Conservation (phyloP, 192 early-diverging fungal species). For the Coemansia sp. region DNA sequence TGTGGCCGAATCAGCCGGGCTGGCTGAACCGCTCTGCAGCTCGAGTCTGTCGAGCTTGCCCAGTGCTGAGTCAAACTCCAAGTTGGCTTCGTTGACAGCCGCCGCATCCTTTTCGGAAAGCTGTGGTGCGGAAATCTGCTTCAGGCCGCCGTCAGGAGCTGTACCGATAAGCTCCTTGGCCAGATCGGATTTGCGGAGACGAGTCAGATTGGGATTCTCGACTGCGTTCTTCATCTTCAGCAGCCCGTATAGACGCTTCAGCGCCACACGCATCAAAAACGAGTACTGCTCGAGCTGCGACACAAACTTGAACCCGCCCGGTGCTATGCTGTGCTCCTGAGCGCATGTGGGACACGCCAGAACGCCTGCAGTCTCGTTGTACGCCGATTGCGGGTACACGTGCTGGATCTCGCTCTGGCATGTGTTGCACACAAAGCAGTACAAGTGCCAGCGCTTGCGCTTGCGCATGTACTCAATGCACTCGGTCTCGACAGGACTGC, state of each 20-base stretch:
- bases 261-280: conserved; percentile 79
- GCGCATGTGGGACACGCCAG: conserved; percentile 60
- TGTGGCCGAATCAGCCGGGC: not conserved
- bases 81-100: conserved; percentile 28
- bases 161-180: conserved; percentile 14
- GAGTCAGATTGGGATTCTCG: conserved; percentile 29
- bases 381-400: conserved; percentile 58
- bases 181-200: conserved; percentile 26
- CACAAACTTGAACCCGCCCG: conserved; percentile 65
- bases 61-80: conserved; percentile 50
- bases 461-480: conserved; percentile 66
- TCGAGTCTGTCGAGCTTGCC: conserved; percentile 41
- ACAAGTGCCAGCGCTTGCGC: conserved; percentile 75
- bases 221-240: conserved; percentile 63
- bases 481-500: conserved; percentile 80
- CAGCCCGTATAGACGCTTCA: conserved; percentile 77
- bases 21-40: conserved; percentile 13
- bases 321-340: conserved; percentile 41
- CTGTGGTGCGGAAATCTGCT: conserved; percentile 8
- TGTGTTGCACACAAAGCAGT: conserved; percentile 77
- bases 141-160: conserved; percentile 5
- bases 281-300: conserved; percentile 91
- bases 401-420: conserved; percentile 60
- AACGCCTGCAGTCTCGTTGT: conserved; percentile 43
- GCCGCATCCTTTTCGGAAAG: conserved; percentile 8